Evolutionary conservation across 1,284 basidiomycete species (phyloP), one percentile per base, ranked within the genome.

Genomic region (Pascua guehoae): DNA sequence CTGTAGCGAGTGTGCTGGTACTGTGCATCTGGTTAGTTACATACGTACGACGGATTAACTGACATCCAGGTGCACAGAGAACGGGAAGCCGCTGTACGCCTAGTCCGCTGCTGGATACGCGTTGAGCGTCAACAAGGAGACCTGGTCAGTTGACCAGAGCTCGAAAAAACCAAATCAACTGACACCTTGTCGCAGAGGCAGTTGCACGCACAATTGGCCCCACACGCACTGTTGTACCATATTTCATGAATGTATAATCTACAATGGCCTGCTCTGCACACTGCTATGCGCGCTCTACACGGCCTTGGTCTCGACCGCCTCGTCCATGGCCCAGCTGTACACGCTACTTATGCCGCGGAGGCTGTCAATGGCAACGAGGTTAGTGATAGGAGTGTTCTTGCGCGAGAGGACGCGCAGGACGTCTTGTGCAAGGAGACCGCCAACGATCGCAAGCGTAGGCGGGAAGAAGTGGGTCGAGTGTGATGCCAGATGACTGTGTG

Each of bases 381-480:
- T 98, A 51, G 88, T 87, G 59, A 97, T 87, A 1, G 95, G 95
- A 47, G 87, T 85, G 69, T 98, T 94, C 54, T 91, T 86, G 53
- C 87, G 89, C 44, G 88, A 89, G 41, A 98, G 80, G 0, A 89
- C 86, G 74, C 97, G 95, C 46, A 99, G 81, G 51, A 98, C 87
- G 73, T 98, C 95, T 76, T 98, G 96, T 2, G 88, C 93, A 14
- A 98, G 79, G 74, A 98, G 84, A 14, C 96, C 96, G 37, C 96
- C 95, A 46, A 98, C 81, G 37, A 98, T 88, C 0, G 93, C 93
- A 71, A 92, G 88, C 5, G 93, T 85, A 2, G 93, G 89, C 4
- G 89, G 86, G 79, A 95, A 89, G 71, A 95, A 88, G 72, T 88
- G 85, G n/a, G 79, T 77, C 14, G 91, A 87, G n/a, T 88, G 87